Conservation (phyloP, 2,329 filamentous ascomycete genomes). For the Nigrograna mackinnonii region DNA sequence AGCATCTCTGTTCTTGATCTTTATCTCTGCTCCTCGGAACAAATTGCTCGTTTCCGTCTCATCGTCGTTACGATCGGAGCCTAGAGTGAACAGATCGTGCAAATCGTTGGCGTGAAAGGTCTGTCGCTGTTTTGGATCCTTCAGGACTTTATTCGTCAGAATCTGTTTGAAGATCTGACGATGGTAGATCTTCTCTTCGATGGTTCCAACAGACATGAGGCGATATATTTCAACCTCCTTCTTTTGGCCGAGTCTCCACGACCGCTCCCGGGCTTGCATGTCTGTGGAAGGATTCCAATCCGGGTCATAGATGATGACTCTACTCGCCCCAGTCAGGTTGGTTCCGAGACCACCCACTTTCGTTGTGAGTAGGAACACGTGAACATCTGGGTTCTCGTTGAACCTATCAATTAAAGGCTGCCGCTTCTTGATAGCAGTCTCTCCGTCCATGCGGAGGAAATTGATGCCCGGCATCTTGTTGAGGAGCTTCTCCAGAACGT, state of each 20-base stretch:
- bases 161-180: conserved; percentile 99
- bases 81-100: conserved; percentile 87
- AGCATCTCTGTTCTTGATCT: conserved; percentile 52
- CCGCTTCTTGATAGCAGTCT: conserved; percentile 84
- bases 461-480: conserved; percentile 68
- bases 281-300: conserved; percentile 99
- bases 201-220: conserved; percentile 96
- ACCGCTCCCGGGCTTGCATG: conserved; percentile 89
- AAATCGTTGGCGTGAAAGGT: conserved; percentile 89
- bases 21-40: conserved; percentile 85
- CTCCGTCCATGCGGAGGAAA: conserved; percentile 91
- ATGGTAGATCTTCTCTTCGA: conserved; percentile 99
- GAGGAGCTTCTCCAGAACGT: conserved; percentile 87
- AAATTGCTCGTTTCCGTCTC: conserved; percentile 82
- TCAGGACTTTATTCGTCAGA: conserved; percentile 92
- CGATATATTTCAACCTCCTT: conserved; percentile 94
- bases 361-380: conserved; percentile 92
- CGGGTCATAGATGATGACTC: conserved; percentile 97
- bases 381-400: conserved; percentile 76
- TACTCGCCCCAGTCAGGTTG: conserved; percentile 91
- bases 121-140: conserved; percentile 89
- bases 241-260: conserved; percentile 95
- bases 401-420: conserved; percentile 91
- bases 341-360: conserved; percentile 93
- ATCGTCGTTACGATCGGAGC: conserved; percentile 63